Conservation (phyloP, 495 filamentous ascomycete species). For the Lasiosphaeria hispida region DNA sequence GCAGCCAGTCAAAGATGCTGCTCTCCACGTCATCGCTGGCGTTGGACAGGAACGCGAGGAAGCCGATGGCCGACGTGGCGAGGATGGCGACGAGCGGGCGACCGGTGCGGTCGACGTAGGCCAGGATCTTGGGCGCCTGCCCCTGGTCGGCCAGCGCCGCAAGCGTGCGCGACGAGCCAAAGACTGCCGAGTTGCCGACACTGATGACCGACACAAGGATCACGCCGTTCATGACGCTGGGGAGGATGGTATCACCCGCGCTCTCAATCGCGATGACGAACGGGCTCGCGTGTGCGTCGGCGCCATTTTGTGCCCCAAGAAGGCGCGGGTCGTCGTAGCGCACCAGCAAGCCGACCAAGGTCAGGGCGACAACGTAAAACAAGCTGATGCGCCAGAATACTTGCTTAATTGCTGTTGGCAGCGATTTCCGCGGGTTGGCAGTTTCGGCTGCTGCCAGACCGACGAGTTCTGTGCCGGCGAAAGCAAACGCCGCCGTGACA, state of each 20-base stretch:
- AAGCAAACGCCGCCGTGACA: slow-evolving; percentile 89
- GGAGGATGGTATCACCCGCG: slow-evolving; percentile 71
- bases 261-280: slow-evolving; percentile 86
- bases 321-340: slow-evolving; percentile 65
- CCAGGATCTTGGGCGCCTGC: slow-evolving; percentile 73
- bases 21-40: slow-evolving; percentile 48
- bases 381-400: slow-evolving; percentile 94
- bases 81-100: slow-evolving; percentile 74
- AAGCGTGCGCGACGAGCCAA: slow-evolving; percentile 83
- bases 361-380: slow-evolving; percentile 78
- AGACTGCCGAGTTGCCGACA: slow-evolving; percentile 85
- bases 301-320: slow-evolving; percentile 48
- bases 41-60: slow-evolving; percentile 77
- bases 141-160: slow-evolving; percentile 82
- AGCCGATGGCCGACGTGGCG: slow-evolving; percentile 65
- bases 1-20: slow-evolving; percentile 79
- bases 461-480: slow-evolving; percentile 88
- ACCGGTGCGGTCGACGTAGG: slow-evolving; percentile 80
- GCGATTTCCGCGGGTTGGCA: slow-evolving; percentile 78
- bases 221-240: slow-evolving; percentile 85
- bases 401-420: slow-evolving; percentile 87
- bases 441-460: slow-evolving; percentile 89
- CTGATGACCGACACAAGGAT: slow-evolving; percentile 87
- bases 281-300: slow-evolving; percentile 73
- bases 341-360: slow-evolving; percentile 72